Percentiles rank a stretch among this genome's conserved stretches.
Conservation (phyloP, 106 monocot species). For the Allium sativum region DNA sequence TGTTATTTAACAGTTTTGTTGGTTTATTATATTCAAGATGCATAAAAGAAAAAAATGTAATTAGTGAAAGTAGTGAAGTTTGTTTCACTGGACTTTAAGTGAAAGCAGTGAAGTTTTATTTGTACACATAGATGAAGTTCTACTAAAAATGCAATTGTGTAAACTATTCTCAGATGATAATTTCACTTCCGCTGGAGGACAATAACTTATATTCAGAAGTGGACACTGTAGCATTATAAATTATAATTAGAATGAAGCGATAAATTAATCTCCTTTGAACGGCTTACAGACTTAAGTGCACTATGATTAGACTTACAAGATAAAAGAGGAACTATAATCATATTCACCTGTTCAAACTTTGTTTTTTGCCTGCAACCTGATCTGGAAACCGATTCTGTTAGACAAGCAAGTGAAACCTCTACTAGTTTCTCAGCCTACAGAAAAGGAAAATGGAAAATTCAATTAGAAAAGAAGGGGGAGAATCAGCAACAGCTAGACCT, state of each 20-base stretch:
- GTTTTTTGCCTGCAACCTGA: conserved; percentile 43
- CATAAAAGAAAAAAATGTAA: too few species aligned
- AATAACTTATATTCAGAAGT: conserved; percentile 87
- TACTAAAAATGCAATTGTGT: too few species aligned
- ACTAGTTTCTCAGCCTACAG: conserved; percentile 81
- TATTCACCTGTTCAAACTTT: conserved; percentile 65
- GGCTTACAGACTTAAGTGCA: too few species aligned
- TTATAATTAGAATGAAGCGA: conserved; percentile 1
- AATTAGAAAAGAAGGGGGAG: not conserved
- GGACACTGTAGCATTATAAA: conserved; percentile 49
- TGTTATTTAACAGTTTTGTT: too few species aligned
- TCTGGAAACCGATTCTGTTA: conserved; percentile 47
- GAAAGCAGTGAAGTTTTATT: too few species aligned
- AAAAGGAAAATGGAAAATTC: not conserved
- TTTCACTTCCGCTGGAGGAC: conserved; percentile 61
- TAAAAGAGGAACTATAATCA: too few species aligned
- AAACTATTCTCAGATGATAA: conserved; percentile 44
- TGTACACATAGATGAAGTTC: too few species aligned
- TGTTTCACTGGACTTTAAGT: too few species aligned
- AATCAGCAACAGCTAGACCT: not conserved
- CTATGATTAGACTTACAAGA: too few species aligned
- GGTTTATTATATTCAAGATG: too few species aligned
- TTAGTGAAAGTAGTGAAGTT: too few species aligned
- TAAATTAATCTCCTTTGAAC: not conserved
- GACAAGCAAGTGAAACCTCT: conserved; percentile 56